Percentiles rank a stretch among this genome's conserved stretches.
Evolutionary conservation across 2,329 filamentous ascomycete genomes (phyloP).

Genomic region (Hymenoscyphus infarciens): DNA sequence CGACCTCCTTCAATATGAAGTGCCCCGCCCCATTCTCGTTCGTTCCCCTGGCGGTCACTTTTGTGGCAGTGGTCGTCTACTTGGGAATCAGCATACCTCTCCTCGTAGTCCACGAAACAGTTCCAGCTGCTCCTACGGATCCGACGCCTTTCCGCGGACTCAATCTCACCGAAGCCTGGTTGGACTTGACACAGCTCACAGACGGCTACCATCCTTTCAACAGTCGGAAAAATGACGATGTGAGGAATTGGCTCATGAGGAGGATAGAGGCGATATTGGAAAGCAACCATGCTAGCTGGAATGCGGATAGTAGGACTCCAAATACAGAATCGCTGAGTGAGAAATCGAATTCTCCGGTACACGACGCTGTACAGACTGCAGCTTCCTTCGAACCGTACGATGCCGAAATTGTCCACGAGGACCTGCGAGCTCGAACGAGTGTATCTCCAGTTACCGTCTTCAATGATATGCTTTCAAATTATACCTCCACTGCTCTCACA

Average conservation of each 20-base stretch:
- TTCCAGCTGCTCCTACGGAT: constrained; percentile 61
- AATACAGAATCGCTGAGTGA: neutral
- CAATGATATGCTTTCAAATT: constrained; percentile 75
- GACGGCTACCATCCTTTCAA: constrained; percentile 84
- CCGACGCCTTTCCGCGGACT: constrained; percentile 58
- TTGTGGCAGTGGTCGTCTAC: constrained; percentile 75
- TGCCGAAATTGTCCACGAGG: constrained; percentile 16
- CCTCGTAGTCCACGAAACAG: constrained; percentile 69
- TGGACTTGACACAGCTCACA: constrained; percentile 73
- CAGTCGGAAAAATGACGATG: constrained; percentile 74
- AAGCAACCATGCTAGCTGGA: constrained; percentile 52
- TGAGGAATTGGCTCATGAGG: constrained; percentile 70
- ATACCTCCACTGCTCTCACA: constrained; percentile 59
- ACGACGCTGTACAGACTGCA: neutral
- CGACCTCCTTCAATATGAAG: constrained; percentile 25
- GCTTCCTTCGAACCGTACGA: neutral
- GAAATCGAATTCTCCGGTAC: neutral
- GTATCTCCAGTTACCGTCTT: constrained; percentile 61
- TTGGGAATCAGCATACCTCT: constrained; percentile 71
- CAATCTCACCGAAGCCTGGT: constrained; percentile 83
- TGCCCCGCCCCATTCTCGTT: constrained; percentile 65
- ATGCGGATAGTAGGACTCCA: constrained; percentile 35
- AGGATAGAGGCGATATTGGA: constrained; percentile 69
- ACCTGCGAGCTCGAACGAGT: constrained; percentile 16
- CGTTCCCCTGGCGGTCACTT: constrained; percentile 73